These are phyloP conservation scores for Calocera viscosa DNA, from an alignment of 768 basidiomycete genomes.

Conservation along the genomic window DNA sequence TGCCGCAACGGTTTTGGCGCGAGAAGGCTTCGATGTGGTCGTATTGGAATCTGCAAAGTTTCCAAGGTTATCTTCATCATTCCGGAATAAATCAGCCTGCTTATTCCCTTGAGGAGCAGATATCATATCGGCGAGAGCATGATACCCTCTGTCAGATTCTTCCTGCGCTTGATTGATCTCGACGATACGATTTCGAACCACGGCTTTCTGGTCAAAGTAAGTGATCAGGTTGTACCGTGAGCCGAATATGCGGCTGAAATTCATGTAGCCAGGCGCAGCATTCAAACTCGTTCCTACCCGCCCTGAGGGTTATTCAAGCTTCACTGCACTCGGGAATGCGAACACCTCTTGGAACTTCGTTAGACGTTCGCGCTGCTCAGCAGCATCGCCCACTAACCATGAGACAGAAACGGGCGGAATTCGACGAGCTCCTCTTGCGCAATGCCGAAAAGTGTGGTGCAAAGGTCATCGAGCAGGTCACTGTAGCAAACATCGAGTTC, in stretches of 20 bases:
- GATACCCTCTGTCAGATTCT: conserved; percentile 45
- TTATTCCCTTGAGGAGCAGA: too few species aligned
- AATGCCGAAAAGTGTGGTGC: conserved; percentile 9
- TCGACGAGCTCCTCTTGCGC: conserved; percentile 12
- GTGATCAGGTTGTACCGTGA: neutral
- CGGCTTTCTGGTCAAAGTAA: conserved; percentile 41
- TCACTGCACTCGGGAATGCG: conserved; percentile 34
- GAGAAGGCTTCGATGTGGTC: conserved; percentile 46
- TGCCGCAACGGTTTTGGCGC: conserved; percentile 40
- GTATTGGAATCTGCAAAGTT: conserved; percentile 44
- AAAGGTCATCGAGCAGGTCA: conserved; percentile 10
- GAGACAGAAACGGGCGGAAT: conserved; percentile 27
- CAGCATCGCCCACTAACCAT: too few species aligned
- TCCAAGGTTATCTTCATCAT: conserved; percentile 35
- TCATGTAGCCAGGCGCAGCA: conserved; percentile 42
- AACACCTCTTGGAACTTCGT: conserved; percentile 54
- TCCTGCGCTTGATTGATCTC: conserved; percentile 39
- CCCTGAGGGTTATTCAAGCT: conserved; percentile 50
- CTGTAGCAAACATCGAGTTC: conserved; percentile 7
- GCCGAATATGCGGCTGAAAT: neutral
- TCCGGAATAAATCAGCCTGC: too few species aligned
- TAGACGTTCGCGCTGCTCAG: conserved; percentile 19
- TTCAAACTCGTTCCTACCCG: conserved; percentile 46
- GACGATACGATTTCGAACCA: conserved; percentile 33
- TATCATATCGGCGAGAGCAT: conserved; percentile 30